These are phyloP conservation scores for Fusarium begoniae DNA, from an alignment of 2,329 filamentous ascomycete species.

Conservation along the genomic window DNA sequence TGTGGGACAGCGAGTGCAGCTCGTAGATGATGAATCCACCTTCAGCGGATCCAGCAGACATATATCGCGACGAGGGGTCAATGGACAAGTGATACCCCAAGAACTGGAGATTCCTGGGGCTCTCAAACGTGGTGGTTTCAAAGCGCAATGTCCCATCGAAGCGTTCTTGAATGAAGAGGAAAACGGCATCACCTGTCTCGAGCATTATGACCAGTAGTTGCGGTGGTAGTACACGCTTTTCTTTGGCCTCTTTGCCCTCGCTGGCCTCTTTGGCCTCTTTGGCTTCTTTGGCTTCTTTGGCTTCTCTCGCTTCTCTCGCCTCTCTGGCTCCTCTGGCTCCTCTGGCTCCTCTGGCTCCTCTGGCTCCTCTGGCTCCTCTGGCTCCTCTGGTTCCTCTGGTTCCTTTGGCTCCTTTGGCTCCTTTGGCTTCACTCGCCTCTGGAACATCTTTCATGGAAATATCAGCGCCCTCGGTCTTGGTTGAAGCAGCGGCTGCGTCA, in stretches of 20 bases:
- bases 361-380: background rate
- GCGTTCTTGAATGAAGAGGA: slow-evolving; percentile 71
- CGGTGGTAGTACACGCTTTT: slow-evolving; percentile 65
- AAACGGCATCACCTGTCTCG: slow-evolving; percentile 76
- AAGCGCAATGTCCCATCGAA: slow-evolving; percentile 65
- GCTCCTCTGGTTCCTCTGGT: background rate
- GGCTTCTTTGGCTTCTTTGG: too few species aligned
- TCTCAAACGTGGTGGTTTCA: slow-evolving; percentile 64
- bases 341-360: background rate
- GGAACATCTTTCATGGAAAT: slow-evolving; percentile 48
- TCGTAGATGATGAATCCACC: slow-evolving; percentile 77
- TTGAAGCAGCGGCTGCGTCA: slow-evolving; percentile 30
- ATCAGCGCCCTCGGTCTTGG: slow-evolving; percentile 55
- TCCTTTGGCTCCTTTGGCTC: background rate
- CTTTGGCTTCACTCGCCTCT: background rate
- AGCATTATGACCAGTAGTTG: slow-evolving; percentile 83
- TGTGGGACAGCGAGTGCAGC: slow-evolving; percentile 65
- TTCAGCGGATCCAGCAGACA: slow-evolving; percentile 76
- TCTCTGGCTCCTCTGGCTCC: background rate
- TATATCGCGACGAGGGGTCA: slow-evolving; percentile 76
- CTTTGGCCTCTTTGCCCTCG: background rate
- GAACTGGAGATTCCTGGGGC: slow-evolving; percentile 67
- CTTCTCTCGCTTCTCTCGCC: background rate
- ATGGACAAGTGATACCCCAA: slow-evolving; percentile 75
- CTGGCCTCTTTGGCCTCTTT: background rate